Base-by-base conservation (phyloP, 495 filamentous ascomycete species). In the Evernia prunastri region DNA sequence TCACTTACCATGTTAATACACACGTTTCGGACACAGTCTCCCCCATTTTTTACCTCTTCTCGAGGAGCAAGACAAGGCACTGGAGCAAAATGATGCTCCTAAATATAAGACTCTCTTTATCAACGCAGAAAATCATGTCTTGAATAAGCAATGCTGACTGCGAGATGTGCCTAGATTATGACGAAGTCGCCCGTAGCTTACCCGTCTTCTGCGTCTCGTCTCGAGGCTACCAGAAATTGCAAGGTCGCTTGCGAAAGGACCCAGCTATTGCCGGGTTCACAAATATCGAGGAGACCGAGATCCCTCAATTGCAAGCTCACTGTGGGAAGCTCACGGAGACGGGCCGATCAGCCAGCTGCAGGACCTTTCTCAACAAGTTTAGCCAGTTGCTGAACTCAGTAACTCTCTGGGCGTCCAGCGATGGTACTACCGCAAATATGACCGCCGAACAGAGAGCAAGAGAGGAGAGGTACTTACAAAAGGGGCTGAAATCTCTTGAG, bases 191-290 rank as follows among this genome's bases (percentile, higher is more conserved):
- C 0, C 70, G 66, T 2, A 71, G 72, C 0, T 73, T 89, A 6
- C 79, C 80, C 0, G 84, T 88, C 5, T 89, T 88, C 67, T 87
- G 85, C 63, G 82, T 68, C 17, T 68, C 61, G 18, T 79, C 77
- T 53, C 72, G 76, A 40, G 84, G 78, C 0, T 88, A 85, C 65
- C 84, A 87, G 68, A 83, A 85, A 56, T 70, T 89, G 18, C 74
- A 74, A 43, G 84, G 83, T 20, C 79, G 82, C 7, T 66, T 87
- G 9, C 68, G 73, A 64, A 81, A 73, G 66, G 79, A 83, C 40
- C 68, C 73, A 3, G 70, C 73, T 43, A 74, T 83, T 6, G 68
- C 78, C 17, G 79, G 81, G 1, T 85, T 84, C 59, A 69, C 66
- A 7, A 68, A 71, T 11, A 35, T 77, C 15, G 77, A 81, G n/a